phyloP scores from a whole-genome alignment of 805 yeast species.

The Lipomyces kockii region DNA sequence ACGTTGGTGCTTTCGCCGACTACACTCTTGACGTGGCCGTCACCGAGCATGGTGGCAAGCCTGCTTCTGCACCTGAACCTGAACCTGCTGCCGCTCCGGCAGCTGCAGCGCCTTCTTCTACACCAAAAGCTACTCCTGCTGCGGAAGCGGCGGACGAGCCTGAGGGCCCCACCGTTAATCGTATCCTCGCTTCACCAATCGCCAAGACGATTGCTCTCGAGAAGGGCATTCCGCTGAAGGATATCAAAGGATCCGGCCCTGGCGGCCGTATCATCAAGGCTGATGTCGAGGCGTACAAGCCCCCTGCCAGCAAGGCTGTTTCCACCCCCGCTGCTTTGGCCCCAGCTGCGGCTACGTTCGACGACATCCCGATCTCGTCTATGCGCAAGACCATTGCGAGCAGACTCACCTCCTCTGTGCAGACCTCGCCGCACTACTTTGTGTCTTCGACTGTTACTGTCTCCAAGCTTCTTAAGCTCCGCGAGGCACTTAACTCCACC shows the following conservation, averaged over 20 bases:
- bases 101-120: constrained; percentile 46
- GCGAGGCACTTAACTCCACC: constrained; percentile 83
- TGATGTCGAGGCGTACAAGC: constrained; percentile 79
- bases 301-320: constrained; percentile 48
- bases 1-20: constrained; percentile 84
- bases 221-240: constrained; percentile 84
- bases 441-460: constrained; percentile 88
- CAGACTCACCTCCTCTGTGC: constrained; percentile 85
- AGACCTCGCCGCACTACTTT: constrained; percentile 86
- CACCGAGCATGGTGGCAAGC: constrained; percentile 38
- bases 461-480: constrained; percentile 85
- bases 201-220: constrained; percentile 94
- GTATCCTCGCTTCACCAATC: constrained; percentile 92
- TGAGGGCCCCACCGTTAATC: constrained; percentile 49
- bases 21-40: constrained; percentile 81
- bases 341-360: constrained; percentile 60
- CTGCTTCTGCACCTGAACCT: constrained; percentile 50
- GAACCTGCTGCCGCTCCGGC: constrained; percentile 45
- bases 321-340: constrained; percentile 45
- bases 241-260: constrained; percentile 91
- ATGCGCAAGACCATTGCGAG: constrained; percentile 95
- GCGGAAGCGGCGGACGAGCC: constrained; percentile 46
- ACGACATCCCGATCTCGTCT: constrained; percentile 81
- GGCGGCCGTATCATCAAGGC: constrained; percentile 89
- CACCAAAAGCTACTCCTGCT: constrained; percentile 39